A percentile compares a stretch with the other conserved stretches of the same genome.
These are phyloP conservation scores for Saccharomycopsis olivae DNA, from an alignment of 805 yeast species.

Conservation along the genomic window DNA sequence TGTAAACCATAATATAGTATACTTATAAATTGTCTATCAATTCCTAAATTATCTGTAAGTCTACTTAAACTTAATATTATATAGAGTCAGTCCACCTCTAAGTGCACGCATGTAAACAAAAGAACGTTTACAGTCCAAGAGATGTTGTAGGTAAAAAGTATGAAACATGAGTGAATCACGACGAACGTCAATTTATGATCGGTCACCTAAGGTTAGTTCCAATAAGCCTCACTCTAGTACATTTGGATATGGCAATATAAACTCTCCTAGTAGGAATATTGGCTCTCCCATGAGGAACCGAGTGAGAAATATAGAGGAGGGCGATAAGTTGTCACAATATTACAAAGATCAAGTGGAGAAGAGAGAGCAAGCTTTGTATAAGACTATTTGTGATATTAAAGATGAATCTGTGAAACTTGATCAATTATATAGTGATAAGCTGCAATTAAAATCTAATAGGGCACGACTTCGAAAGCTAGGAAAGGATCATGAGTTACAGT, in stretches of 20 bases:
- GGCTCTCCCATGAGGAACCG: conserved; percentile 8
- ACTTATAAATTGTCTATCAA: no score
- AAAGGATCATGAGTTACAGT: background rate
- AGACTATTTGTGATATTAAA: conserved; percentile 1
- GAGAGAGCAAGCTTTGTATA: conserved; percentile 1
- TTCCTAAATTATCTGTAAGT: no score
- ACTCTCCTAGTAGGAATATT: conserved; percentile 1
- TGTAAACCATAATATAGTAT: conserved; percentile 68
- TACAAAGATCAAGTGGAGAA: conserved; percentile 3
- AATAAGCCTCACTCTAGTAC: no score
- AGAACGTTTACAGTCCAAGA: background rate
- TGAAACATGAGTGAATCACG: no score
- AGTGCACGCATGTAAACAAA: no score
- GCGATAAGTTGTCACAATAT: background rate
- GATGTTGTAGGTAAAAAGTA: no score
- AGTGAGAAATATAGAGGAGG: background rate
- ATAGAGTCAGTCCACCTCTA: no score
- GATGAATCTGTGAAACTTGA: conserved; percentile 3
- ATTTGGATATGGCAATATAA: no score
- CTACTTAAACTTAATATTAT: no score
- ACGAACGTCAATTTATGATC: no score
- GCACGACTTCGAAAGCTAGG: background rate
- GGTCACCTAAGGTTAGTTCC: no score
- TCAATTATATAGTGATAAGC: conserved; percentile 5
- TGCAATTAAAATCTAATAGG: conserved; percentile 1